phyloP scores from a whole-genome alignment of 73 alveolate species.

The Urostyla sp. region DNA sequence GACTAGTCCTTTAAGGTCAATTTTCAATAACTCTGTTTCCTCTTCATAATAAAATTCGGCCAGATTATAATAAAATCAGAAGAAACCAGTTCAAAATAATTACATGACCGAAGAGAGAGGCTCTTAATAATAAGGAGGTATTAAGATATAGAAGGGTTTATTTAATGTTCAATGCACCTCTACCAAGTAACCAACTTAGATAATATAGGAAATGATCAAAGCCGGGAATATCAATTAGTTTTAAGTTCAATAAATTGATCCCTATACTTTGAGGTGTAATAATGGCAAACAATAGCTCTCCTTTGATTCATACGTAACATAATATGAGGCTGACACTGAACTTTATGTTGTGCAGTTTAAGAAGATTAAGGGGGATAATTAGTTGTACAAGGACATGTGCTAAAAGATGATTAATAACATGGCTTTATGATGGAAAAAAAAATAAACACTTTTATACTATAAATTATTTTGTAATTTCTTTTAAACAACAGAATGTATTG shows the following conservation, averaged over 20 bases:
- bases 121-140: slow-evolving; percentile 15
- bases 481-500: too few species aligned
- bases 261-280: background rate
- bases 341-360: slow-evolving; percentile 9
- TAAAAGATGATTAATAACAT: background rate
- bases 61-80: background rate
- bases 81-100: background rate
- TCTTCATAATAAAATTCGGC: background rate
- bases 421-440: background rate
- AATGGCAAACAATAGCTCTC: background rate
- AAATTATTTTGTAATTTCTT: too few species aligned
- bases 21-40: background rate
- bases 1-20: background rate
- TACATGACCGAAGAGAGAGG: background rate
- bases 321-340: slow-evolving; percentile 5
- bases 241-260: background rate
- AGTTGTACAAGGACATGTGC: slow-evolving; percentile 6
- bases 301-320: slow-evolving; percentile 21
- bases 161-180: slow-evolving; percentile 32
- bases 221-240: background rate
- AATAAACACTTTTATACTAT: too few species aligned
- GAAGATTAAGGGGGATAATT: background rate
- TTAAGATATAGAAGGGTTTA: slow-evolving; percentile 1
- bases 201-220: background rate
- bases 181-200: background rate